phyloP scores from a whole-genome alignment of 2,329 filamentous ascomycete species.

The Penicillium sp. region DNA sequence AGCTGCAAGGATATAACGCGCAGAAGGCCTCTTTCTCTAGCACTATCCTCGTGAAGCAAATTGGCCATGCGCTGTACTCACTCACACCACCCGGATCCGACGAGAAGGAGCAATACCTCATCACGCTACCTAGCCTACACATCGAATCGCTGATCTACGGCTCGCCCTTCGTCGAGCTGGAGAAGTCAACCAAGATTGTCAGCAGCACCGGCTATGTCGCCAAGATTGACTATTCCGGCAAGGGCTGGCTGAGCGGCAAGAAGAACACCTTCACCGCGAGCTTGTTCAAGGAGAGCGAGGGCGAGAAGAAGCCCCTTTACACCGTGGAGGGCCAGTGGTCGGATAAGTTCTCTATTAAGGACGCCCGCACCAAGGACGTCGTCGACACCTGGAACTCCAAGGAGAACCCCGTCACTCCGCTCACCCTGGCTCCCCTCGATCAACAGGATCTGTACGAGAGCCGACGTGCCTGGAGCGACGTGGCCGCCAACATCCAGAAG shows the following conservation, averaged over 20 bases:
- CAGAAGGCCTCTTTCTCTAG: conserved; percentile 93
- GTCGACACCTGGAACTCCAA: conserved; percentile 62
- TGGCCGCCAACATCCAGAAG: conserved; percentile 73
- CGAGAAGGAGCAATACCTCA: conserved; percentile 72
- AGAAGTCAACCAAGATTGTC: conserved; percentile 78
- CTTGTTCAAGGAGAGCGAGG: conserved; percentile 64
- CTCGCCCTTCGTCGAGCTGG: conserved; percentile 82
- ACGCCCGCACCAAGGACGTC: conserved; percentile 54
- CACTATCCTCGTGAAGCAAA: conserved; percentile 92
- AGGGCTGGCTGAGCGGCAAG: conserved; percentile 92
- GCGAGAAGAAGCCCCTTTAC: conserved; percentile 69
- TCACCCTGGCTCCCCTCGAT: conserved; percentile 69
- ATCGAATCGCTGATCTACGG: conserved; percentile 82
- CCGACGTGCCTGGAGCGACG: conserved; percentile 81
- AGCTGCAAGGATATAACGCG: conserved; percentile 80
- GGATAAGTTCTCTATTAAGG: conserved; percentile 73
- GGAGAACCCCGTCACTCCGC: conserved; percentile 58
- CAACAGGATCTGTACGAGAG: conserved; percentile 85
- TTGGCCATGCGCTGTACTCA: conserved; percentile 81
- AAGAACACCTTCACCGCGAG: conserved; percentile 84
- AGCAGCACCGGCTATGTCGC: conserved; percentile 83
- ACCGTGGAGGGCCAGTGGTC: conserved; percentile 90
- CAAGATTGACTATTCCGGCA: conserved; percentile 89
- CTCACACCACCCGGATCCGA: conserved; percentile 56
- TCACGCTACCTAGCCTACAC: conserved; percentile 85